phyloP scores from a whole-genome alignment of 805 yeast species.

The Myxozyma nipponensis region DNA sequence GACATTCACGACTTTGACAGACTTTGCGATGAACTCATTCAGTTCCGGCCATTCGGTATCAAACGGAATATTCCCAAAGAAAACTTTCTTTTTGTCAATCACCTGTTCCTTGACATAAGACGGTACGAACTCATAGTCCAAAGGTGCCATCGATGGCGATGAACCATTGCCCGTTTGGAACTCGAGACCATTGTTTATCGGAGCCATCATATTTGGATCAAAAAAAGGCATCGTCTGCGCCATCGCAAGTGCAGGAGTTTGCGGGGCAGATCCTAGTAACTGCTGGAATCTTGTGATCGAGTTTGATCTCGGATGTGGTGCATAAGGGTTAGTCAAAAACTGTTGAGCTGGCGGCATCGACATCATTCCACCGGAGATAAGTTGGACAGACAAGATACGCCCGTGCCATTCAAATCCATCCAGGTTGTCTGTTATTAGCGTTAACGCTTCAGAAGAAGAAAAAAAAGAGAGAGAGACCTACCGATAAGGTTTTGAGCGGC shows the following conservation, averaged over 20 bases:
- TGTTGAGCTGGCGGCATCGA: neutral
- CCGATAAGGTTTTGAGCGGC: slow-evolving; percentile 16
- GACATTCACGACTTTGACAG: slow-evolving; percentile 35
- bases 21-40: slow-evolving; percentile 31
- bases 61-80: slow-evolving; percentile 38
- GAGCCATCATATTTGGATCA: no score
- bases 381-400: slow-evolving; percentile 15
- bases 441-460: neutral
- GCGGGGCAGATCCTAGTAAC: neutral
- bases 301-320: no score
- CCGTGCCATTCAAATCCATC: slow-evolving; percentile 25
- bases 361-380: neutral
- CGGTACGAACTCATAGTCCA: no score
- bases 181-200: no score
- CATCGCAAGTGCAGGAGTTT: neutral
- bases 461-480: slow-evolving; percentile 1
- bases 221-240: no score
- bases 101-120: neutral
- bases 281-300: no score
- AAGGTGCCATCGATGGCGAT: neutral
- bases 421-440: slow-evolving; percentile 5
- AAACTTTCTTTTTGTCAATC: slow-evolving; percentile 34
- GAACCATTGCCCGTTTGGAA: neutral
- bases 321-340: no score
- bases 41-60: slow-evolving; percentile 36